A percentile compares a stretch with the other conserved stretches of the same genome.
phyloP scores from a whole-genome alignment of 805 yeast genomes.

The Myxozyma geophila region DNA sequence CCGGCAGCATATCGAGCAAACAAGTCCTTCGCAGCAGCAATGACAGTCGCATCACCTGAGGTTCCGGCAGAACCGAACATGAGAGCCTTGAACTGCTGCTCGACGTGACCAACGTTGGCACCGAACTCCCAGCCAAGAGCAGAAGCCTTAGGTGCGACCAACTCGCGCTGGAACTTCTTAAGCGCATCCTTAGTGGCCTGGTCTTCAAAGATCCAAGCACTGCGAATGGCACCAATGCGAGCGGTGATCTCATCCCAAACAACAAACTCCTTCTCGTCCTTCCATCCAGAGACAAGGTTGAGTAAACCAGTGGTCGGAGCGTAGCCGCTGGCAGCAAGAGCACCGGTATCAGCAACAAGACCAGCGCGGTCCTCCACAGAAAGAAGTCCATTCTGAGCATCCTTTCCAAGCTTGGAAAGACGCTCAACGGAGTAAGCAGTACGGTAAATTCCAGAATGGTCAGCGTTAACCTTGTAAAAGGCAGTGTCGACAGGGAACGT shows the following conservation, averaged over 20 bases:
- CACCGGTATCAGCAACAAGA: constrained; percentile 63
- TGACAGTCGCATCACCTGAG: constrained; percentile 45
- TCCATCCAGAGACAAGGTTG: constrained; percentile 57
- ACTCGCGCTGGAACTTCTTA: constrained; percentile 54
- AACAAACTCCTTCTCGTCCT: constrained; percentile 54
- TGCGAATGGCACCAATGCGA: constrained; percentile 50
- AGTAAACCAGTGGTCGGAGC: constrained; percentile 55
- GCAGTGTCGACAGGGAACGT: constrained; percentile 51
- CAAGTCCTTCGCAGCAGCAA: constrained; percentile 45
- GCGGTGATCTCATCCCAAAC: constrained; percentile 59
- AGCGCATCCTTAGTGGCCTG: constrained; percentile 49
- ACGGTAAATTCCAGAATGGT: constrained; percentile 65
- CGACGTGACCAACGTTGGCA: constrained; percentile 58
- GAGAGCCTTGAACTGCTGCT: constrained; percentile 69
- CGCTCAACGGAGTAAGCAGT: constrained; percentile 59
- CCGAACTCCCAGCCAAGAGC: constrained; percentile 68
- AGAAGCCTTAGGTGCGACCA: constrained; percentile 59
- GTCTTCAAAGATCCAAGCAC: constrained; percentile 57
- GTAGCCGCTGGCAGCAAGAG: constrained; percentile 59
- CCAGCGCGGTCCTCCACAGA: constrained; percentile 67
- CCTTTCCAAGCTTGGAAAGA: constrained; percentile 57
- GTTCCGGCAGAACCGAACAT: constrained; percentile 50
- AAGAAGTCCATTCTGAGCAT: constrained; percentile 57
- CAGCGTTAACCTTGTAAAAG: constrained; percentile 65
- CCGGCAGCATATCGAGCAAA: constrained; percentile 64